Evolutionary conservation across 2,329 filamentous ascomycete genomes (phyloP).

Genomic region (Oidium heveae): DNA sequence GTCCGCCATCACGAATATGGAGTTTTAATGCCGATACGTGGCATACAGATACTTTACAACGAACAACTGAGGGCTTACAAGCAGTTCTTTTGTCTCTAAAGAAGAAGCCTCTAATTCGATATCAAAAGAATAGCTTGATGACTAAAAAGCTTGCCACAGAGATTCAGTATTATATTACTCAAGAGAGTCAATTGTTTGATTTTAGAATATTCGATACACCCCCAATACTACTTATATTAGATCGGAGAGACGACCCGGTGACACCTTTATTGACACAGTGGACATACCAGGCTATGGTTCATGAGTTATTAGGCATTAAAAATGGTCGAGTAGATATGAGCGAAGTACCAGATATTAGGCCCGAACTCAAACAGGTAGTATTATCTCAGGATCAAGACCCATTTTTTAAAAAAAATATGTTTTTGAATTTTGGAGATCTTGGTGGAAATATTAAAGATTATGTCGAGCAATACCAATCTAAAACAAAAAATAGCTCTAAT

Average conservation of each 20-base stretch:
- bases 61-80: conserved; percentile 67
- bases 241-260: conserved; percentile 80
- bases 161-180: conserved; percentile 74
- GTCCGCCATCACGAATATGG: conserved; percentile 58
- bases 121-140: conserved; percentile 70
- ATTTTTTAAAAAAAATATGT: conserved; percentile 99
- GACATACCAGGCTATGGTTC: conserved; percentile 99
- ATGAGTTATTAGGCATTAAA: conserved; percentile 77
- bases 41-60: conserved; percentile 70
- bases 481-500: conserved; percentile 87
- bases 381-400: conserved; percentile 92
- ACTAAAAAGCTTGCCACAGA: conserved; percentile 87
- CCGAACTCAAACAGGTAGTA: conserved; percentile 81
- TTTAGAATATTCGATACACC: conserved; percentile 88
- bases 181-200: conserved; percentile 91
- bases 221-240: conserved; percentile 71
- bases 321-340: conserved; percentile 86
- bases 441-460: conserved; percentile 96
- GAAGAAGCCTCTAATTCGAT: conserved; percentile 87
- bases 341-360: conserved; percentile 57
- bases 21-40: conserved; percentile 59
- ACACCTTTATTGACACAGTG: conserved; percentile 89
- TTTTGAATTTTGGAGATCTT: conserved; percentile 85
- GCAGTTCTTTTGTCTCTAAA: conserved; percentile 72
- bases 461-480: conserved; percentile 91